These are phyloP conservation scores for Phytophthora ohioensis DNA, from an alignment of 352 stramenopile species.

Conservation along the genomic window DNA sequence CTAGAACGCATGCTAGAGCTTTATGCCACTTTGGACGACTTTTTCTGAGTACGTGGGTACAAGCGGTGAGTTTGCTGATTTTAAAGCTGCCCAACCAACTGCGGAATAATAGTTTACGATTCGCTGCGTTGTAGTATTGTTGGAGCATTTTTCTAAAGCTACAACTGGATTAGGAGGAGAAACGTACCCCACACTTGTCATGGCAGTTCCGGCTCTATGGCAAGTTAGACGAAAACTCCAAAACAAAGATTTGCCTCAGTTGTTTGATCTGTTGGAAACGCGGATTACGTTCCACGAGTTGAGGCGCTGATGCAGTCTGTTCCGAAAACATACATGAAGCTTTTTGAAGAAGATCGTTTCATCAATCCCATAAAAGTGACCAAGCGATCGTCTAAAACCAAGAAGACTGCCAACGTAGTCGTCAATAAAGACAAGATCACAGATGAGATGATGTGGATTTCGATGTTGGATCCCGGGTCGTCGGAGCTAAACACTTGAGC, in stretches of 20 bases:
- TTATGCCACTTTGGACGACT: neutral
- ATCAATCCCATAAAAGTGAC: too few relatives aligned
- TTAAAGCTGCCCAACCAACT: neutral
- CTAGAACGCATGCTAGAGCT: neutral
- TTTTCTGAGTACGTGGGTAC: slow-evolving; percentile 2
- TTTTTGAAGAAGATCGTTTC: too few relatives aligned
- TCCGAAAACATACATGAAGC: too few relatives aligned
- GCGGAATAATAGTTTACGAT: slow-evolving; percentile 9
- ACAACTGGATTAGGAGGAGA: neutral
- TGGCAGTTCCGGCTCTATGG: neutral
- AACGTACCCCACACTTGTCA: slow-evolving; percentile 7
- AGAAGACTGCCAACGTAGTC: too few relatives aligned
- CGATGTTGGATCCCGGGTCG: too few relatives aligned
- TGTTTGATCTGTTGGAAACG: neutral
- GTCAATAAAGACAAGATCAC: too few relatives aligned
- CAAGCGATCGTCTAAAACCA: too few relatives aligned
- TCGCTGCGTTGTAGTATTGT: neutral
- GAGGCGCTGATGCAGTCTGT: too few relatives aligned
- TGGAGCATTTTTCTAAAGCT: neutral
- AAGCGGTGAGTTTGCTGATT: neutral
- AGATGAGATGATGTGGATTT: too few relatives aligned
- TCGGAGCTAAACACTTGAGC: too few relatives aligned
- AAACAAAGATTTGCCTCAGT: neutral
- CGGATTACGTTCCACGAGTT: neutral
- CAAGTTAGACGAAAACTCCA: neutral